Evolutionary conservation across 116 monocot species (phyloP).

Genomic region (Dioscorea cayenensis): DNA sequence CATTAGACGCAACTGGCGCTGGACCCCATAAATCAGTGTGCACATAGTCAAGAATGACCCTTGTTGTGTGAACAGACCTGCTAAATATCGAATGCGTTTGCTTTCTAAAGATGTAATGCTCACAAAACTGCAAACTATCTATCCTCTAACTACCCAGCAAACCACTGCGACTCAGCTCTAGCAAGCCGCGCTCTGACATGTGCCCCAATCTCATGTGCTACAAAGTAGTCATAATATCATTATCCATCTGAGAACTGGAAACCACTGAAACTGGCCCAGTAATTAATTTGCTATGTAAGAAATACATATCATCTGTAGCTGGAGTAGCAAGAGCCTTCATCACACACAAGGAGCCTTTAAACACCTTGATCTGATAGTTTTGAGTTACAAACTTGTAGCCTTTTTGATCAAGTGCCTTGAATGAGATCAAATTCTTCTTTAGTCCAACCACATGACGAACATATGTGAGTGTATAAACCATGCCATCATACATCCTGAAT

Average conservation of each 20-base stretch:
- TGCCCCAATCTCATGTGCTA: slow-evolving; percentile 11
- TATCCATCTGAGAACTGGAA: background rate
- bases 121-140: slow-evolving; percentile 11
- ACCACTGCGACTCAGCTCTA: slow-evolving; percentile 1
- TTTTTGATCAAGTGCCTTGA: too few species aligned
- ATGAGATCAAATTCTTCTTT: background rate
- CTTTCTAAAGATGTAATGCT: background rate
- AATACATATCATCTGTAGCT: too few species aligned
- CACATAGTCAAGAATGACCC: background rate
- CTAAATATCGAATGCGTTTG: background rate
- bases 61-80: background rate
- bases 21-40: too few species aligned
- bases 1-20: too few species aligned
- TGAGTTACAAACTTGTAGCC: too few species aligned
- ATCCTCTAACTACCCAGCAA: background rate
- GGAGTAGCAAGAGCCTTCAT: too few species aligned
- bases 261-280: background rate
- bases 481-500: slow-evolving; percentile 5
- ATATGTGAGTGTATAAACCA: slow-evolving; percentile 1
- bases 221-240: slow-evolving; percentile 2
- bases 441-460: slow-evolving; percentile 2
- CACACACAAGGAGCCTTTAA: too few species aligned
- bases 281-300: too few species aligned
- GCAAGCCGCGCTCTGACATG: slow-evolving; percentile 4
- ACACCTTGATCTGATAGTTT: too few species aligned